Evolutionary conservation across 1,284 basidiomycete species (phyloP).

Genomic region (Mycosarcoma mackinlayi): DNA sequence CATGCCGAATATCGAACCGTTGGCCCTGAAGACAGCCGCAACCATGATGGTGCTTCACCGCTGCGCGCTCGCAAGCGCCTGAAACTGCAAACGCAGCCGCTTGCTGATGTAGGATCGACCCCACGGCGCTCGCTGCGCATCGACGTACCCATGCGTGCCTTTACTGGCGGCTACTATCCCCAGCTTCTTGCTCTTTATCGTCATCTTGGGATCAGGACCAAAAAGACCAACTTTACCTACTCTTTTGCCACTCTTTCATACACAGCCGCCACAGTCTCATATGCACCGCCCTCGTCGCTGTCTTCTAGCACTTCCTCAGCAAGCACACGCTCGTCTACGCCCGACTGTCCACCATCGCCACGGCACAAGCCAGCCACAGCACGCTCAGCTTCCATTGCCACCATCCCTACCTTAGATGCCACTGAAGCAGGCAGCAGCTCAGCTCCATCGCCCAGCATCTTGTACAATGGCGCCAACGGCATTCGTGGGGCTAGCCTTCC

Average conservation of each 20-base stretch:
- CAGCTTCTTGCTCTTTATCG: constrained; percentile 58
- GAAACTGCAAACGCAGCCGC: neutral
- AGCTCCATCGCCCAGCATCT: constrained; percentile 30
- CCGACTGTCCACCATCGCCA: neutral
- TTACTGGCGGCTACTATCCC: constrained; percentile 66
- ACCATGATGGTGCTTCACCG: neutral
- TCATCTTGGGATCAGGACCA: constrained; percentile 43
- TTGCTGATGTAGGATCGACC: neutral
- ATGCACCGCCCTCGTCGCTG: neutral
- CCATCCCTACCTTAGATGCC: neutral
- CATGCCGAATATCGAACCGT: neutral
- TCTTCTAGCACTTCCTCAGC: neutral
- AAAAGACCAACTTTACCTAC: constrained; percentile 58
- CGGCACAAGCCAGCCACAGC: neutral
- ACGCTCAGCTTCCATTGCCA: neutral
- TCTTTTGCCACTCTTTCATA: constrained; percentile 43
- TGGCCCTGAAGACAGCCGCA: neutral
- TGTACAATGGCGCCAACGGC: constrained; percentile 60
- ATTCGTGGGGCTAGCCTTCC: constrained; percentile 50
- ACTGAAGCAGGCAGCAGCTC: neutral
- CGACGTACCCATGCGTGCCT: constrained; percentile 66
- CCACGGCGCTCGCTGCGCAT: constrained; percentile 36
- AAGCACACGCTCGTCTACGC: neutral
- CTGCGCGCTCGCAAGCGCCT: constrained; percentile 14
- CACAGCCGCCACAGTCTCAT: neutral